Conservation (phyloP, 345 rosid species). For the Citrus sp. region DNA sequence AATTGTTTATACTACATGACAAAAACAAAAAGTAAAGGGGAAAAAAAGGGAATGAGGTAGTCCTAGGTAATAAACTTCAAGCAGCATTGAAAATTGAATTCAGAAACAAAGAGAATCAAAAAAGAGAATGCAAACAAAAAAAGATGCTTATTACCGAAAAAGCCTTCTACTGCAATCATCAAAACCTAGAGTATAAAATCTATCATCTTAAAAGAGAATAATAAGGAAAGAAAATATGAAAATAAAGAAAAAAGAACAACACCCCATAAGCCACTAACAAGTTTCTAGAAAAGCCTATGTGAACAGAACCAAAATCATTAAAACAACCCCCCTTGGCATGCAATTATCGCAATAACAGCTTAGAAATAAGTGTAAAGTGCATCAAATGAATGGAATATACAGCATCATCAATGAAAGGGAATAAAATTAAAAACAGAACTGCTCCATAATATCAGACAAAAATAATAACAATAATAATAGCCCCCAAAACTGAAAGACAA, state of each 20-base stretch:
- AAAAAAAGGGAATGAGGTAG: neutral
- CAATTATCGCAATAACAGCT: slow-evolving; percentile 19
- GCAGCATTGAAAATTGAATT: neutral
- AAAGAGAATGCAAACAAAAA: neutral
- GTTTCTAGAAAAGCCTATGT: slow-evolving; percentile 8
- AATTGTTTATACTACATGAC: neutral
- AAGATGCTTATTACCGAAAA: neutral
- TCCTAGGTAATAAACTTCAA: neutral
- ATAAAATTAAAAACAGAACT: neutral
- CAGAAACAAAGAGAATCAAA: neutral
- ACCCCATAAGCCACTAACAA: slow-evolving; percentile 5
- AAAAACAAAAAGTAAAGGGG: neutral
- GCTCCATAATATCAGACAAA: neutral
- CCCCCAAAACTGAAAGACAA: slow-evolving; percentile 5
- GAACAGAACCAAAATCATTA: slow-evolving; percentile 28
- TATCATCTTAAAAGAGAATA: neutral
- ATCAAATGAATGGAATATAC: neutral
- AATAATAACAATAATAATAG: slow-evolving; percentile 3
- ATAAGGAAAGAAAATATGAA: neutral
- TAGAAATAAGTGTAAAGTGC: slow-evolving; percentile 14
- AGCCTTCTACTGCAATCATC: neutral
- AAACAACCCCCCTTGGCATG: slow-evolving; percentile 15
- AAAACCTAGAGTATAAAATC: neutral
- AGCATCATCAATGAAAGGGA: neutral
- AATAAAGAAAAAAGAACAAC: neutral